These are phyloP conservation scores for Celoporthe dispersa DNA, from an alignment of 2,329 filamentous ascomycete genomes.

Conservation along the genomic window DNA sequence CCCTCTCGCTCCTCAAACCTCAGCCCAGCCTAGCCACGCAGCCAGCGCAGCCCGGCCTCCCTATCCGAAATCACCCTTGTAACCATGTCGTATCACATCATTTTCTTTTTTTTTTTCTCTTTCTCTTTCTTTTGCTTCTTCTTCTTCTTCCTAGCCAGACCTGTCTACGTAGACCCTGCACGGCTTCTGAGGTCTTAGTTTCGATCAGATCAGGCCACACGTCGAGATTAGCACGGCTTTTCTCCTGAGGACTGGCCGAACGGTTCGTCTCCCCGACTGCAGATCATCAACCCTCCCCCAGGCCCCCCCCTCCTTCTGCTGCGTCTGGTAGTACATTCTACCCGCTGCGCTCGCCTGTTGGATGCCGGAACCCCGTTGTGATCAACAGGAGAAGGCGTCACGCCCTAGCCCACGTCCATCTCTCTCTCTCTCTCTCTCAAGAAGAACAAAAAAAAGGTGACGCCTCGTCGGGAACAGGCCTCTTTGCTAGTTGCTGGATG, in stretches of 20 bases:
- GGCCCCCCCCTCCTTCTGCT: background rate
- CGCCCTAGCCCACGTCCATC: background rate
- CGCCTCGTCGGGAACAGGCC: background rate
- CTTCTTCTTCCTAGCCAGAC: background rate
- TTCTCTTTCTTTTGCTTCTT: too few relatives aligned
- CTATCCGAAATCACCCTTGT: constrained; percentile 1
- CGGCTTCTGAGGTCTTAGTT: background rate
- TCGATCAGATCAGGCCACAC: background rate
- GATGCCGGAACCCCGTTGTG: background rate
- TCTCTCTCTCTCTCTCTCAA: background rate
- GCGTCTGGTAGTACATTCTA: background rate
- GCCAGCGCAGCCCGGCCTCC: background rate
- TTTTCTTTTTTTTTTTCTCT: background rate
- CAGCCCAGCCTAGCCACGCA: background rate
- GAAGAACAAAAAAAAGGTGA: background rate
- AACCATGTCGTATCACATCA: background rate
- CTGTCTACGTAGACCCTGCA: background rate
- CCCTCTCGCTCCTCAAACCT: background rate
- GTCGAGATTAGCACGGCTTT: background rate
- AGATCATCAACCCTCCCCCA: background rate
- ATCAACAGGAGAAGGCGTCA: constrained; percentile 13
- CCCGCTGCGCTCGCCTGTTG: background rate
- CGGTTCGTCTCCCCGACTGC: constrained; percentile 7
- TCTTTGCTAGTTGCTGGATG: background rate
- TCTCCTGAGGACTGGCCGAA: background rate